Conservation (phyloP, 768 basidiomycete species). For the Paxillus involutus region DNA sequence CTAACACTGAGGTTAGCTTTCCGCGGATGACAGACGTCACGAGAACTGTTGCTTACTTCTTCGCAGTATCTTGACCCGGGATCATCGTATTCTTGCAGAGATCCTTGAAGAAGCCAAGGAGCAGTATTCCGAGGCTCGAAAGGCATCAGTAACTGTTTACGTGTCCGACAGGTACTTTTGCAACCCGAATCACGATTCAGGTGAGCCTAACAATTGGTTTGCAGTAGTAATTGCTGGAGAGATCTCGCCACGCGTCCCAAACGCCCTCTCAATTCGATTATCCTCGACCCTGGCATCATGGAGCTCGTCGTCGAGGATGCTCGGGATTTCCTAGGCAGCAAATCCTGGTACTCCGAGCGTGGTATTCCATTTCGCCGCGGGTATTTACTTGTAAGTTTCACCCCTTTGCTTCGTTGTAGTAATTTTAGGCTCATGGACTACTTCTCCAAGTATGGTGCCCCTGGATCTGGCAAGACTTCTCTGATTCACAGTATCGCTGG, state of each 20-base stretch:
- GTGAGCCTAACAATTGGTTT: background rate
- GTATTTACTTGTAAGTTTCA: slow-evolving; percentile 54
- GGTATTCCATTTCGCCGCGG: slow-evolving; percentile 84
- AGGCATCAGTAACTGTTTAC: slow-evolving; percentile 53
- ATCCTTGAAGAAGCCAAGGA: slow-evolving; percentile 57
- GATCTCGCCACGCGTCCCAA: slow-evolving; percentile 59
- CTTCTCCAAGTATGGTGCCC: slow-evolving; percentile 56
- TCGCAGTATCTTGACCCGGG: slow-evolving; percentile 49
- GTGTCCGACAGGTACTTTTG: slow-evolving; percentile 42
- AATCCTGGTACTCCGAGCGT: slow-evolving; percentile 70
- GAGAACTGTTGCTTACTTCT: background rate
- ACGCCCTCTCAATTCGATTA: slow-evolving; percentile 64
- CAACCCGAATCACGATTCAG: background rate
- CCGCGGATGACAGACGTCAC: background rate
- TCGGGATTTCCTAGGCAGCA: slow-evolving; percentile 65
- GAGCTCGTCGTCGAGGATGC: slow-evolving; percentile 69
- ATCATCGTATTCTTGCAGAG: slow-evolving; percentile 45
- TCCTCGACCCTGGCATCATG: slow-evolving; percentile 68
- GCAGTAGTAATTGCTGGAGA: slow-evolving; percentile 46
- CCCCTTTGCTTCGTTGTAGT: background rate
- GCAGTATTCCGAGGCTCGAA: slow-evolving; percentile 49
- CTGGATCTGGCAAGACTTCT: slow-evolving; percentile 78
- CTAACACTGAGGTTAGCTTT: slow-evolving; percentile 24
- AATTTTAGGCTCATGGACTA: background rate
- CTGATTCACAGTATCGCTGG: slow-evolving; percentile 77